Base-by-base conservation (phyloP, 208 protist species). In the Ichthyophonus hoferi region DNA sequence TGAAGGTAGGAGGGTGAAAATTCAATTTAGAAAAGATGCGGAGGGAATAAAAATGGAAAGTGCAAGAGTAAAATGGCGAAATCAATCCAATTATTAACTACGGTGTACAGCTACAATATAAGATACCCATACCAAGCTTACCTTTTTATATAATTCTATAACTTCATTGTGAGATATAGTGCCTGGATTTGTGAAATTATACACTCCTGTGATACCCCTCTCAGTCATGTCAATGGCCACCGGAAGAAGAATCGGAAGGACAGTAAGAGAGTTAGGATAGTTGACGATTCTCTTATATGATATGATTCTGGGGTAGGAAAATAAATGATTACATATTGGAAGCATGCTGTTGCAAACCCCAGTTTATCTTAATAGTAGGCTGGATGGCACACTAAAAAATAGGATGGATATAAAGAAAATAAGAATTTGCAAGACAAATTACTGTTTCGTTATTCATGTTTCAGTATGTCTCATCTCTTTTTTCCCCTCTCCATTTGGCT, bases 111-210 rank as follows among this genome's bases (percentile, higher is more conserved):
- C 14, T 40, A 1, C 0, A 34, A 78, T 38, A 78, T 78, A 78
- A 89, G 12, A 42, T 2, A 50, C 40, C 12, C 17, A n/a, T 67
- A 2, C 67, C 1, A 89, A 76, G 35, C 3, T 31, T 79, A 90
- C 0, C 77, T 92, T 14, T 77, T 89, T 92, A 81, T 95, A 95
- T 0, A 95, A 79, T 24, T 95, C 83, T 2, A 95, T 83, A 17
- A 95, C 83, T 40, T 95, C 92, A 79, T 95, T 95, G 88, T 95
- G 94, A 14, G 90, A 92, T 40, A 95, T 91, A 17, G 84, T 90
- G 7, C 94, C 94, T 0, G 94, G 94, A 79, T 95, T 95, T 33
- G 88, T 90, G 76, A 95, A 95, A 79, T 95, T 95, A 58, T 91
- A 95, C 14, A 95, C n/a, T 67, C 94, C 94, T 31, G 33, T 84